Evolutionary conservation across 2,329 filamentous ascomycete genomes (phyloP), one percentile per base, ranked within the genome.

Genomic region (Diaporthe citrichinensis): DNA sequence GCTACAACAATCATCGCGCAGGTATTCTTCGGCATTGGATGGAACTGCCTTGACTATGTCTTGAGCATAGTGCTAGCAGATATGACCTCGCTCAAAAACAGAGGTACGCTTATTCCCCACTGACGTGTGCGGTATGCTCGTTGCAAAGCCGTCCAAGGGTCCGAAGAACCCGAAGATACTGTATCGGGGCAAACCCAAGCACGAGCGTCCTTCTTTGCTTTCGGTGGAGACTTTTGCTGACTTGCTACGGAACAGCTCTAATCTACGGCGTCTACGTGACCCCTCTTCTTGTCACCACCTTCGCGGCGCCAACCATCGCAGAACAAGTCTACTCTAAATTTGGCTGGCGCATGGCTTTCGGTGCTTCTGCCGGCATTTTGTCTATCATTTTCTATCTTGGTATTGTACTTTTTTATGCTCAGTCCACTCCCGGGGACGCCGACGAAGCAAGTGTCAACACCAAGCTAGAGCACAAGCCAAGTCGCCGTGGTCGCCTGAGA

Each of bases 71-170:
- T 53, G 6, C 7, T 51, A 25, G 62, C 62, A 25, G 44, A 68
- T n/a, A 68, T 68, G 62, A 68, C 44, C 23, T 51, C 62, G 20
- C 44, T 68, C 62, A 51, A 39, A 12, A 51, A 68, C 62, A 51
- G 62, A 68, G 20, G 62, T 67, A 67, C 14, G 61, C 2, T 12
- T 14, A 20, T 6, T 1, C 10, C 12, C 8, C 15, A 17, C 4
- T 20, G 17, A 20, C 7, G 7, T 44, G 14, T 44, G 41, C 14
- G 20, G 0, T 8, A 44, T 39, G 36, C 41, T 7, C 41, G 15
- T 44, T 44, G 14, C 15, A 44, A 20, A 17, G 17, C 2, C 15
- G 2, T 6, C 7, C 15, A 44, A 17, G 41, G 0, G 7, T 44
- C 15, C 6, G 20, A 20, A 8, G 7, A 20, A 17, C 15, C 15